These are phyloP conservation scores for Bauhinia variegata DNA, from an alignment of 306 rosid species.

Conservation along the genomic window DNA sequence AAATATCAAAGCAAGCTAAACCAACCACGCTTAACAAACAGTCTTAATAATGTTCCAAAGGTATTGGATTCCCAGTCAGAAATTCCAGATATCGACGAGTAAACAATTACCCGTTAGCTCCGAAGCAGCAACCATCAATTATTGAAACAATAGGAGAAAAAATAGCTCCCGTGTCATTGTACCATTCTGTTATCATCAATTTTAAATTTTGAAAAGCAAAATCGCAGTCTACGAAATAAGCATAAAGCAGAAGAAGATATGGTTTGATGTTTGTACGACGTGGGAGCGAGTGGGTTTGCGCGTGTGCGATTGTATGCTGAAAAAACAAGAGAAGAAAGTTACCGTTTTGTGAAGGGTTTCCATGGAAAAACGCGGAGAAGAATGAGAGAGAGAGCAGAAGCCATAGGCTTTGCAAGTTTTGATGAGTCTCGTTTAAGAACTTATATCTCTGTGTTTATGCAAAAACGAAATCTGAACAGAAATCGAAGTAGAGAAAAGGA, in stretches of 20 bases:
- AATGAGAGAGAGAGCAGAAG: neutral
- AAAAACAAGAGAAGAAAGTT: constrained; percentile 1
- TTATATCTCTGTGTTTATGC: too few relatives aligned
- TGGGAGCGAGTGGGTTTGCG: too few relatives aligned
- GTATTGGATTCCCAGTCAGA: neutral
- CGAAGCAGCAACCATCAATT: neutral
- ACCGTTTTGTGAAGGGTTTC: constrained; percentile 10
- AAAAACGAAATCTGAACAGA: neutral
- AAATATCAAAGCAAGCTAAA: too few relatives aligned
- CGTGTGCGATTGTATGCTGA: neutral
- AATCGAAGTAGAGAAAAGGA: too few relatives aligned
- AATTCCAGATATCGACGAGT: neutral
- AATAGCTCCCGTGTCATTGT: too few relatives aligned
- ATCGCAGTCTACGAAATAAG: neutral
- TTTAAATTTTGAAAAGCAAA: neutral
- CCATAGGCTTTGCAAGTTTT: neutral
- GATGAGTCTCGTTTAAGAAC: too few relatives aligned
- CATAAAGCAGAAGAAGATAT: neutral
- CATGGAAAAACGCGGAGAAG: neutral
- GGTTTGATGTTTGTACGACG: too few relatives aligned
- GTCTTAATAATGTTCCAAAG: neutral
- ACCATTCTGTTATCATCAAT: neutral
- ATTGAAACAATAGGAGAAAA: neutral
- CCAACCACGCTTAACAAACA: neutral
- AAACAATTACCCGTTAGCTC: neutral